Percentiles rank a stretch among this genome's conserved stretches.
These are phyloP conservation scores for Closterium sp. DNA, from an alignment of 139 green algal genomes.

Conservation along the genomic window DNA sequence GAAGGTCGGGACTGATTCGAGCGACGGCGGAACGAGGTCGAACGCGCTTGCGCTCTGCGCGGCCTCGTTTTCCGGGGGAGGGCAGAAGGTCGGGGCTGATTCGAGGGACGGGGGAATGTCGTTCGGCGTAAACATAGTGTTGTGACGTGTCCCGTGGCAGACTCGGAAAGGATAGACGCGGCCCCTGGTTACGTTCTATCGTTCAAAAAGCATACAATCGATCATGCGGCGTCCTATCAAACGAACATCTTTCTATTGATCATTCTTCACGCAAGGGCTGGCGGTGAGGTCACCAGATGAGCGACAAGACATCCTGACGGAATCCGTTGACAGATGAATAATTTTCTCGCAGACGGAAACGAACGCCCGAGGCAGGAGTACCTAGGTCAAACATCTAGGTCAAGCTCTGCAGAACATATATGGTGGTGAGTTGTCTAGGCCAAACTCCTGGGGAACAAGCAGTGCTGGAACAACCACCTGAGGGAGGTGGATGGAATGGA, in stretches of 20 bases:
- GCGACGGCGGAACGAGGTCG: background rate
- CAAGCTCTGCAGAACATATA: too few species aligned
- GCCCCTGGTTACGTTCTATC: background rate
- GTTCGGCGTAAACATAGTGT: background rate
- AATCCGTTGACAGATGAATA: background rate
- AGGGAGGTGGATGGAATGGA: too few species aligned
- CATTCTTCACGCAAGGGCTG: background rate
- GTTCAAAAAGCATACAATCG: background rate
- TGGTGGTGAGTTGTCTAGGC: too few species aligned
- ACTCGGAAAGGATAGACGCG: background rate
- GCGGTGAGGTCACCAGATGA: background rate
- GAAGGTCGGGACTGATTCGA: background rate
- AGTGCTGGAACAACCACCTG: too few species aligned
- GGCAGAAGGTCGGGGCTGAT: background rate
- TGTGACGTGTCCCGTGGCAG: background rate
- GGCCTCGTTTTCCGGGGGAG: background rate
- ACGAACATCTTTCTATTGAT: background rate
- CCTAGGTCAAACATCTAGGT: too few species aligned
- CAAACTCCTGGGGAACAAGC: too few species aligned
- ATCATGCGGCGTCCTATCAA: background rate
- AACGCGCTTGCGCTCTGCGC: background rate
- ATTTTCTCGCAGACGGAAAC: background rate
- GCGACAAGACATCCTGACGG: background rate
- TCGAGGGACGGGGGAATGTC: background rate
- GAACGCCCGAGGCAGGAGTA: too few species aligned